A percentile compares a stretch with the other conserved stretches of the same genome.
Conservation (phyloP, 345 rosid species). For the Draba incana region DNA sequence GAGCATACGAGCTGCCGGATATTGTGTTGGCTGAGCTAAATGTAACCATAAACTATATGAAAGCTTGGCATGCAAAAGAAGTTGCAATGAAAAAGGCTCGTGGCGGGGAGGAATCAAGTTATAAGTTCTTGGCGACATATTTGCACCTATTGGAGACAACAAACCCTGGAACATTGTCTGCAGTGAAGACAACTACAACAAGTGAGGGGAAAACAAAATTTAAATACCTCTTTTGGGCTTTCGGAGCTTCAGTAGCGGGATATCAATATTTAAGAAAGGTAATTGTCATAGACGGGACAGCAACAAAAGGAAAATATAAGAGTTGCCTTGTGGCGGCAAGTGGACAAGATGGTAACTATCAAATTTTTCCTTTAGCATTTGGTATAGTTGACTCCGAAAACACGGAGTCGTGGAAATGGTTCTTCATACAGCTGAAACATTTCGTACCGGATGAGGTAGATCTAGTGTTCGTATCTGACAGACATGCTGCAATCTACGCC, state of each 20-base stretch:
- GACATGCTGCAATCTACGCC: background rate
- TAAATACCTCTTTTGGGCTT: background rate
- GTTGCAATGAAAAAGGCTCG: too few relatives aligned
- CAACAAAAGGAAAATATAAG: background rate
- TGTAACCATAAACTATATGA: background rate
- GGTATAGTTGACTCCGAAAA: background rate
- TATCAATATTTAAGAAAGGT: background rate
- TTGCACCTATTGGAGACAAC: background rate
- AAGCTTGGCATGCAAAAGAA: background rate
- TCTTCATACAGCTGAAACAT: background rate
- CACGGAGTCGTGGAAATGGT: background rate
- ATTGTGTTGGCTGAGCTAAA: too few relatives aligned
- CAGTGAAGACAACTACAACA: background rate
- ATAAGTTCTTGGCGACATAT: background rate
- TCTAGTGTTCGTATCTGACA: background rate
- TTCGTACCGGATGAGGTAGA: background rate
- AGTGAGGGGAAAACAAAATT: background rate
- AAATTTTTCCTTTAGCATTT: background rate
- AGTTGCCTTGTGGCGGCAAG: background rate
- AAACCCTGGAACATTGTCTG: background rate
- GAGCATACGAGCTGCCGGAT: too few relatives aligned
- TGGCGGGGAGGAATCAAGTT: too few relatives aligned
- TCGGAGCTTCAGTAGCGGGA: background rate
- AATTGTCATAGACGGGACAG: background rate
- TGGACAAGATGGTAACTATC: background rate